Evolutionary conservation across 2,329 filamentous ascomycete species (phyloP).

Genomic region (Akanthomyces muscarius): DNA sequence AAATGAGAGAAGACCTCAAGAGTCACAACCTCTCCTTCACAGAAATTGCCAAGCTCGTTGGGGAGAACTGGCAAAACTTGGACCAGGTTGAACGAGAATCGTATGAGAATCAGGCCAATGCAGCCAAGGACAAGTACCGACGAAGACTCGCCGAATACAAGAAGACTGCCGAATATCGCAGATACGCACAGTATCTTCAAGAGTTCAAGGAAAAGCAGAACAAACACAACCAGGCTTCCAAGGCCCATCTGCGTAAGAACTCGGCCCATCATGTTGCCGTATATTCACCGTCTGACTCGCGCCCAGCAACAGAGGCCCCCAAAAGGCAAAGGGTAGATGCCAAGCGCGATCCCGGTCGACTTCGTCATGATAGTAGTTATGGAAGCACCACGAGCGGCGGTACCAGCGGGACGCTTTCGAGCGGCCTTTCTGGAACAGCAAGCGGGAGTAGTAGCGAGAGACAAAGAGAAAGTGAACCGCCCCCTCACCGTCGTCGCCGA

Average conservation of each 20-base stretch:
- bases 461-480: conserved; percentile 45
- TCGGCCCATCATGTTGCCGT: not conserved
- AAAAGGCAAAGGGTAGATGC: conserved; percentile 35
- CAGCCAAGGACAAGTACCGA: conserved; percentile 73
- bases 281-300: conserved; percentile 11
- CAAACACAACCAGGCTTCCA: conserved; percentile 50
- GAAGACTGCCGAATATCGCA: conserved; percentile 65
- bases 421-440: conserved; percentile 32
- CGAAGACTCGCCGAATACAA: conserved; percentile 71
- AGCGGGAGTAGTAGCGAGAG: conserved; percentile 47
- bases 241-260: conserved; percentile 5
- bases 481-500: conserved; percentile 43
- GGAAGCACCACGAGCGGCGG: conserved; percentile 40
- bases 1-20: conserved; percentile 73
- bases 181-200: conserved; percentile 67
- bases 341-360: conserved; percentile 40
- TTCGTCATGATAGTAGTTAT: conserved; percentile 36
- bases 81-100: conserved; percentile 63
- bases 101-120: conserved; percentile 67
- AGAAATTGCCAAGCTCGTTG: conserved; percentile 77
- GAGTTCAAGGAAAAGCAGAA: conserved; percentile 75
- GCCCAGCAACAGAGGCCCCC: conserved; percentile 43
- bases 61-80: conserved; percentile 76
- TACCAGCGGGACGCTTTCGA: conserved; percentile 31
- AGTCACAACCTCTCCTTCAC: conserved; percentile 75